Conservation (phyloP, 2,329 filamentous ascomycete species). For the Calycina herbarum region DNA sequence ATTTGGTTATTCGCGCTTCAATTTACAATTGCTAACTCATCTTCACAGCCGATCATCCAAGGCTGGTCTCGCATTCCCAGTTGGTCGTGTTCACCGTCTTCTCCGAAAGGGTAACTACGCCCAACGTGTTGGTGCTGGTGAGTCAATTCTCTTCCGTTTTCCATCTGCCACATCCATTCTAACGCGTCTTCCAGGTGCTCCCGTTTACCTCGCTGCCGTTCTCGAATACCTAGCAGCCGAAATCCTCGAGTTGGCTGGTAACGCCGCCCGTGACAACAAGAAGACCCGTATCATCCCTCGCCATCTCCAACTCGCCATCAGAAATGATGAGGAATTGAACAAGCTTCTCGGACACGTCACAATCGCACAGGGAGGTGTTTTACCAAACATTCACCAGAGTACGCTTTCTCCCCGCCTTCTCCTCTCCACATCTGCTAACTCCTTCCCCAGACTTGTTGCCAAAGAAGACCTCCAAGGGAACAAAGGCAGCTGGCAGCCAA, state of each 20-base stretch:
- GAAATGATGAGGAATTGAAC: slow-evolving; percentile 99
- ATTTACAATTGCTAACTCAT: slow-evolving; percentile 42
- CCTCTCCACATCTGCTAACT: slow-evolving; percentile 27
- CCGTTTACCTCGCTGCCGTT: slow-evolving; percentile 94
- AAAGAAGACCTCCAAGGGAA: slow-evolving; percentile 97
- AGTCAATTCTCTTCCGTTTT: slow-evolving; percentile 34
- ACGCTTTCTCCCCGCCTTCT: slow-evolving; percentile 45
- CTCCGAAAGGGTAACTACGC: slow-evolving; percentile 99
- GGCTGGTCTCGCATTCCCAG: slow-evolving; percentile 97
- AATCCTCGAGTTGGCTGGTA: slow-evolving; percentile 98
- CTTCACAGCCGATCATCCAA: slow-evolving; percentile 86
- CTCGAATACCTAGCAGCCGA: slow-evolving; percentile 98
- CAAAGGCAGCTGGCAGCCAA: slow-evolving; percentile 82
- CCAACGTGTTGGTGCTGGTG: slow-evolving; percentile 96
- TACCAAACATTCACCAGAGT: slow-evolving; percentile 98
- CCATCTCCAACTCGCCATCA: slow-evolving; percentile 98
- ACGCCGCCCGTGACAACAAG: slow-evolving; percentile 99
- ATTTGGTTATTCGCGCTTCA: slow-evolving; percentile 6
- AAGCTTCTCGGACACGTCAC: slow-evolving; percentile 96
- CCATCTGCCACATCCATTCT: slow-evolving; percentile 27
- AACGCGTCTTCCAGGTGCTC: slow-evolving; percentile 58
- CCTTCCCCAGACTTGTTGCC: slow-evolving; percentile 82
- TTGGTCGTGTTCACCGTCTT: slow-evolving; percentile 98
- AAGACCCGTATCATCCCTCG: slow-evolving; percentile 99
- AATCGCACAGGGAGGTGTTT: slow-evolving; percentile 94